Evolutionary conservation across 306 rosid species (phyloP), one percentile per base, ranked within the genome.

Genomic region (Astragalus glycyphyllos): DNA sequence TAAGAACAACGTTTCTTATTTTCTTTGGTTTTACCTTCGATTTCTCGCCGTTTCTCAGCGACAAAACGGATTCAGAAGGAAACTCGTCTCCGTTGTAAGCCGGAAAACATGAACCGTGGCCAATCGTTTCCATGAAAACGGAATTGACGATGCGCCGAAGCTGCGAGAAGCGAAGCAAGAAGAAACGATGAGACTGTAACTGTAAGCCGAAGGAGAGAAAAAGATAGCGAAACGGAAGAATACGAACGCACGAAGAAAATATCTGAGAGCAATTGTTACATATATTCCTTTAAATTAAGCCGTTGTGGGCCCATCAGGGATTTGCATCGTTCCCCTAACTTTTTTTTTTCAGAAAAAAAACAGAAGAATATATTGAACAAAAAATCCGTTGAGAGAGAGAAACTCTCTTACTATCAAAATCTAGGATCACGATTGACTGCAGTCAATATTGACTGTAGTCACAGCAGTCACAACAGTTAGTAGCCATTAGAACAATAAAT

Each of bases 51-150:
- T 49, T 80, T 75, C 73, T 69, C 70, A 6, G 75, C 65, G 47
- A 74, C 16, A 76, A 76, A 71, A 81, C 86, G 74, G 63, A 65
- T 47, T 26, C 8, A n/a, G 13, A 11, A 29, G 60, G n/a, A 70
- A 65, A 20, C 41, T 49, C 29, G 11, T 10, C 44, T 16, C 47
- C 54, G 42, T 11, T 58, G 31, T 5, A 8, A 3, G 11, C 15
- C 20, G 31, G 1, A 11, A 11, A 29, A 61, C 7, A 0, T 7
- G 54, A 62, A 20, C 45, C 46, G 9, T 54, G 5, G n/a, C 15
- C 50, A 64, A 14, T 38, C 65, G 34, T 54, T 54, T 61, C 42
- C 73, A 14, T 48, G 62, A 58, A 55, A 20, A 16, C 15, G 58
- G 71, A 73, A 47, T 15, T 38, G 41, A 49, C 38, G 14, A 60